A percentile compares a stretch with the other conserved stretches of the same genome.
phyloP scores from a whole-genome alignment of 345 rosid genomes.

The Combretum micranthum region DNA sequence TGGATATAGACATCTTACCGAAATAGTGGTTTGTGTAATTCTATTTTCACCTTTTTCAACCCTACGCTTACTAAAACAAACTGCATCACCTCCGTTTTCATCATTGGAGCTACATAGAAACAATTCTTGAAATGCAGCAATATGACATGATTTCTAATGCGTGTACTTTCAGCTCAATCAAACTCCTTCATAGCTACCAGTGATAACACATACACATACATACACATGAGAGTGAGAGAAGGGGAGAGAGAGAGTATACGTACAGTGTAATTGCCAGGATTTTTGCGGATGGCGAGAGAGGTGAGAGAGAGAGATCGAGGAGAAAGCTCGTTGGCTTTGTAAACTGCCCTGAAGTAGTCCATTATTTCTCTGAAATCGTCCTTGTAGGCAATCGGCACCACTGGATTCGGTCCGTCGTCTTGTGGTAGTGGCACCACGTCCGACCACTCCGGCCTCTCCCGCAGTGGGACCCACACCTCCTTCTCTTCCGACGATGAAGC shows the following conservation, averaged over 20 bases:
- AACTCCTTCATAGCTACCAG: background rate
- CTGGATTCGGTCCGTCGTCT: slow-evolving; percentile 83
- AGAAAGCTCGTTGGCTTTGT: slow-evolving; percentile 62
- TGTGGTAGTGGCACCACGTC: slow-evolving; percentile 69
- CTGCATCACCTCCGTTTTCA: too few relatives aligned
- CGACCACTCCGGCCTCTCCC: slow-evolving; percentile 60
- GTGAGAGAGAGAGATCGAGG: slow-evolving; percentile 71
- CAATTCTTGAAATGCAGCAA: too few relatives aligned
- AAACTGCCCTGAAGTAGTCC: slow-evolving; percentile 87
- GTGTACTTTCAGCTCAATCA: too few relatives aligned
- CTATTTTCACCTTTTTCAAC: too few relatives aligned
- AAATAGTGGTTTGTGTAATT: too few relatives aligned
- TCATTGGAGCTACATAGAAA: too few relatives aligned
- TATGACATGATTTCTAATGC: too few relatives aligned
- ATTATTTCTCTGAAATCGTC: slow-evolving; percentile 75
- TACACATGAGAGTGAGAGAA: background rate
- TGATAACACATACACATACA: background rate
- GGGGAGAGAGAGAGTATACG: background rate
- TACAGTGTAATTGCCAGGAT: slow-evolving; percentile 93
- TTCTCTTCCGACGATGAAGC: slow-evolving; percentile 25
- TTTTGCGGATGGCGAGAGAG: slow-evolving; percentile 43
- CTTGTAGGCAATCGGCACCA: slow-evolving; percentile 73
- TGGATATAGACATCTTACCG: too few relatives aligned
- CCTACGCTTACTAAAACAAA: too few relatives aligned
- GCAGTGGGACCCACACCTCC: slow-evolving; percentile 27